A percentile compares a stretch with the other conserved stretches of the same genome.
Evolutionary conservation across 257 asterid genomes (phyloP).

Genomic region (Nicotiana attenuata): DNA sequence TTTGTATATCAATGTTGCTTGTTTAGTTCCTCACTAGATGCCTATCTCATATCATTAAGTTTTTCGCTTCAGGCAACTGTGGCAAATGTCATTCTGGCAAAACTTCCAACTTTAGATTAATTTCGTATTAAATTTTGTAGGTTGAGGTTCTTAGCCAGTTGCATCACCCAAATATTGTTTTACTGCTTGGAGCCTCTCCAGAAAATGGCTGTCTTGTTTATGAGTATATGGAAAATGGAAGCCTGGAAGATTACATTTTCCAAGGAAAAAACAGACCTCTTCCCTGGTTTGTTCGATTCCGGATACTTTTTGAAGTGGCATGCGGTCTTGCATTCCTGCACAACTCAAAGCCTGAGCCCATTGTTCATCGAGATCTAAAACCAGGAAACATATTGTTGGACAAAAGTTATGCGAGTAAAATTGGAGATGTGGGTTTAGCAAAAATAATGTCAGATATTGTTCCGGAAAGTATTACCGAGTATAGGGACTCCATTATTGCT

Average conservation of each 20-base stretch:
- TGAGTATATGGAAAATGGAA: slow-evolving; percentile 85
- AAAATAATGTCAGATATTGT: slow-evolving; percentile 51
- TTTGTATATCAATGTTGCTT: no score
- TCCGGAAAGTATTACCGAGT: slow-evolving; percentile 73
- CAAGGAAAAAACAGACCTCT: slow-evolving; percentile 41
- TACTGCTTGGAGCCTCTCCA: slow-evolving; percentile 85
- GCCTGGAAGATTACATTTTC: slow-evolving; percentile 60
- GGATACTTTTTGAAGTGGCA: slow-evolving; percentile 76
- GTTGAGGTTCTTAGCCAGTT: slow-evolving; percentile 81
- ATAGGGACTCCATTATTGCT: slow-evolving; percentile 63
- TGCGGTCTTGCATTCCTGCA: slow-evolving; percentile 86
- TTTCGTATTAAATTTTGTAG: slow-evolving; percentile 27
- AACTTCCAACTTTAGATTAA: not conserved
- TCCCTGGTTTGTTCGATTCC: slow-evolving; percentile 73
- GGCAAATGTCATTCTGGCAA: no score
- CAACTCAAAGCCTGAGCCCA: slow-evolving; percentile 70
- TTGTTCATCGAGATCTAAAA: slow-evolving; percentile 82
- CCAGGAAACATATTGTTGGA: slow-evolving; percentile 83
- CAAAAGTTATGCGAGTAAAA: slow-evolving; percentile 57
- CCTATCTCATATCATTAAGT: no score
- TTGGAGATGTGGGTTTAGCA: slow-evolving; percentile 89
- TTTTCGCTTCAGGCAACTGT: no score
- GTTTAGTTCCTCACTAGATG: no score
- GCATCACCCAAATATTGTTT: slow-evolving; percentile 71
- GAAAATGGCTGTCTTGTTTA: slow-evolving; percentile 73